Percentiles rank a stretch among this genome's conserved stretches.
These are phyloP conservation scores for Schwanniomyces yamadae DNA, from an alignment of 805 yeast genomes.

Conservation along the genomic window DNA sequence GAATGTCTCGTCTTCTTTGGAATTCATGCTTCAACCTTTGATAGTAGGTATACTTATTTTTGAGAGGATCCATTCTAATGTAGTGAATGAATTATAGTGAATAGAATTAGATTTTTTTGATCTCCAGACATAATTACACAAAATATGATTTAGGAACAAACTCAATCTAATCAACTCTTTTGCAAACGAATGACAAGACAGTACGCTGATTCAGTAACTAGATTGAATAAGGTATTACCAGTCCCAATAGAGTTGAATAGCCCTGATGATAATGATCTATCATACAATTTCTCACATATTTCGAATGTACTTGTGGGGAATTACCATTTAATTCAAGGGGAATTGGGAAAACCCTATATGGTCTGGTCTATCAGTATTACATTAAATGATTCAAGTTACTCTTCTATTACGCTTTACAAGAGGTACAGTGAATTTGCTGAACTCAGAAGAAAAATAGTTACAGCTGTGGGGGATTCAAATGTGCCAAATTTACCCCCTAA, in stretches of 20 bases:
- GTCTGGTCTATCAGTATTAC: slow-evolving; percentile 41
- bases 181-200: slow-evolving; percentile 5
- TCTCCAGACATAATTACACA: background rate
- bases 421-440: slow-evolving; percentile 64
- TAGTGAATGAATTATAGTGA: background rate
- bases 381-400: slow-evolving; percentile 34
- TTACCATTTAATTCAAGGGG: slow-evolving; percentile 37
- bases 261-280: slow-evolving; percentile 1
- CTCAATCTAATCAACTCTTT: no score
- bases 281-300: slow-evolving; percentile 24
- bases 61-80: slow-evolving; percentile 50
- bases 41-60: slow-evolving; percentile 47
- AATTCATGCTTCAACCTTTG: slow-evolving; percentile 53
- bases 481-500: slow-evolving; percentile 56
- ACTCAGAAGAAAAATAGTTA: slow-evolving; percentile 44
- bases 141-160: background rate
- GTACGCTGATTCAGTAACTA: slow-evolving; percentile 20
- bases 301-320: slow-evolving; percentile 44
- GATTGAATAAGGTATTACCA: slow-evolving; percentile 32
- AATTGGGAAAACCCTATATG: slow-evolving; percentile 34
- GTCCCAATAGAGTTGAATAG: slow-evolving; percentile 34
- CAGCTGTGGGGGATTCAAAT: slow-evolving; percentile 38
- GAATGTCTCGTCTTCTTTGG: slow-evolving; percentile 61
- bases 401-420: slow-evolving; percentile 49
- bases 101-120: background rate